Evolutionary conservation across 2,329 filamentous ascomycete species (phyloP).

Genomic region (Venturia aucupariae): DNA sequence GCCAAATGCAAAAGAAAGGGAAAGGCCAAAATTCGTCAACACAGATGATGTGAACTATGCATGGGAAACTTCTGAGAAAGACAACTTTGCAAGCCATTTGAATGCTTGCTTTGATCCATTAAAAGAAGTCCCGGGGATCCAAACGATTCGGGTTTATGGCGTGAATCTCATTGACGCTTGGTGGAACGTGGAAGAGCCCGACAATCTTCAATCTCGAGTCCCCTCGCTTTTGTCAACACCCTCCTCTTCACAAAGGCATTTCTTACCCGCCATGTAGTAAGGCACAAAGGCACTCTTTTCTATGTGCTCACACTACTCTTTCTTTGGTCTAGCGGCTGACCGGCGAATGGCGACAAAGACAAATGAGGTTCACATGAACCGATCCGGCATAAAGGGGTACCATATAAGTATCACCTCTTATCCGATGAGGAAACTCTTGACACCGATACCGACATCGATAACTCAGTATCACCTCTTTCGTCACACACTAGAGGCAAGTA

Average conservation of each 20-base stretch:
- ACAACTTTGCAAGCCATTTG: background rate
- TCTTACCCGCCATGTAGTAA: background rate
- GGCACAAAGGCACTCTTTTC: conserved; percentile 9
- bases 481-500: background rate
- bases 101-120: background rate
- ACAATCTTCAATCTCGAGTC: background rate
- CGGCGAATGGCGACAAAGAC: conserved; percentile 1
- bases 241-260: conserved; percentile 1
- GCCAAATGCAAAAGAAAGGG: background rate
- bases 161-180: background rate
- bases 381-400: background rate
- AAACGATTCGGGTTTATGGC: conserved; percentile 1
- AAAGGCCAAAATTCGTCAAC: background rate
- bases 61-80: background rate
- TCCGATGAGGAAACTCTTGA: background rate
- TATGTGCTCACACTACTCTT: background rate
- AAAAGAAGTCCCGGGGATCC: background rate
- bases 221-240: background rate
- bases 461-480: background rate
- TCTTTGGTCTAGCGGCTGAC: conserved; percentile 2
- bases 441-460: background rate
- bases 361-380: background rate
- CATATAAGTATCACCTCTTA: background rate
- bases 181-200: background rate
- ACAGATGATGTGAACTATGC: background rate